Conservation (phyloP, 345 rosid species). For the Mercurialis annua region DNA sequence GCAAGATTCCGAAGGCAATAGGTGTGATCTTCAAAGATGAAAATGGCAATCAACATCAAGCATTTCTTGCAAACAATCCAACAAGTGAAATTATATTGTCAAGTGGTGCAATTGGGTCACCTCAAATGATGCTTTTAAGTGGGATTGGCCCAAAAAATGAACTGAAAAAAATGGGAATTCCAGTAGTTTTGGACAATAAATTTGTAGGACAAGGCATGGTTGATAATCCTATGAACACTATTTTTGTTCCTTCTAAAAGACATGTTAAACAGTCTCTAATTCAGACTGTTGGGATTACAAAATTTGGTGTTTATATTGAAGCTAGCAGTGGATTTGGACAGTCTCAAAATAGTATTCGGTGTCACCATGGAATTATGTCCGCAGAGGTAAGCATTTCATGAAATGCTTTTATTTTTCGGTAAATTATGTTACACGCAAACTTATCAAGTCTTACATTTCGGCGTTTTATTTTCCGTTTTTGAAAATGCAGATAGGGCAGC, state of each 20-base stretch:
- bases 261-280: conserved; percentile 71
- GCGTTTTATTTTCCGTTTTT: no score
- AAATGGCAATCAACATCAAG: conserved; percentile 67
- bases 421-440: background rate
- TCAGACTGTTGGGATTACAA: conserved; percentile 90
- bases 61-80: conserved; percentile 40
- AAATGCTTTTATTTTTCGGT: background rate
- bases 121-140: conserved; percentile 83
- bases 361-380: conserved; percentile 79
- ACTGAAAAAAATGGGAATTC: conserved; percentile 58
- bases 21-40: conserved; percentile 89
- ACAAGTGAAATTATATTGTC: conserved; percentile 81
- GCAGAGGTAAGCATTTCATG: conserved; percentile 51
- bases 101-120: conserved; percentile 85
- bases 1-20: conserved; percentile 60
- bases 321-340: conserved; percentile 92
- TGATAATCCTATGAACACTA: conserved; percentile 90
- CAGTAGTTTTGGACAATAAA: conserved; percentile 52
- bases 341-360: conserved; percentile 61
- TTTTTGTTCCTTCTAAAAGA: conserved; percentile 66
- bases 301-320: conserved; percentile 84
- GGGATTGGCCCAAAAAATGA: conserved; percentile 82
- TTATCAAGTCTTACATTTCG: no score
- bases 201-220: conserved; percentile 88
- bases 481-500: conserved; percentile 55